Evolutionary conservation across 2,329 filamentous ascomycete genomes (phyloP).

Genomic region (Colletotrichum scovillei): DNA sequence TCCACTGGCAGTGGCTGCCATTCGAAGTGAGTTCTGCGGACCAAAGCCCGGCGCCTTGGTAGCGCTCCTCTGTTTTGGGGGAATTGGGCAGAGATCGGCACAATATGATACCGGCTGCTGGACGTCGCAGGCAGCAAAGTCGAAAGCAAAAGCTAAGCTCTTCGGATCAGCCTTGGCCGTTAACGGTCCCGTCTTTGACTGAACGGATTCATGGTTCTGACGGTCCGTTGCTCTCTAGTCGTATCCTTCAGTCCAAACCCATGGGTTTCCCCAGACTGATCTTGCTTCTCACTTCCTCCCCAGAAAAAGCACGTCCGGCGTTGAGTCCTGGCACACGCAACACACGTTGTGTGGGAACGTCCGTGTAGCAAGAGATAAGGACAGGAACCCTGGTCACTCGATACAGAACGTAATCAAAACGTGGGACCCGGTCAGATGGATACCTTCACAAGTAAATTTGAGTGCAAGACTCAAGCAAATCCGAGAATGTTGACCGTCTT

Average conservation of each 20-base stretch:
- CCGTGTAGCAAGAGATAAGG: not conserved
- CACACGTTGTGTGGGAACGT: not conserved
- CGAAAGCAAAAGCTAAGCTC: not conserved
- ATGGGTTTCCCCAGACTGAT: not conserved
- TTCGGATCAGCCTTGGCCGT: not conserved
- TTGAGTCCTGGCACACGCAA: not conserved
- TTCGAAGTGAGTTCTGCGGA: not conserved
- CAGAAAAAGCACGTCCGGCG: slow-evolving; percentile 1
- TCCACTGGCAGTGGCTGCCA: not conserved
- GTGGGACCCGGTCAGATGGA: slow-evolving; percentile 6
- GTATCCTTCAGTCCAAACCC: not conserved
- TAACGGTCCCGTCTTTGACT: not conserved
- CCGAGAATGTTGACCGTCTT: not conserved
- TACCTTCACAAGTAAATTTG: slow-evolving; percentile 8
- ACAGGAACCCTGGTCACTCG: slow-evolving; percentile 1
- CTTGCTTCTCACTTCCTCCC: not conserved
- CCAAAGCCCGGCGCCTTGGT: not conserved
- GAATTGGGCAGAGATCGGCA: slow-evolving; percentile 3
- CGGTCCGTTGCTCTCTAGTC: not conserved
- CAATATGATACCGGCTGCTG: not conserved
- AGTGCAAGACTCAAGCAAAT: not conserved
- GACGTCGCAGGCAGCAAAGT: not conserved
- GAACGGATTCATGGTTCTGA: not conserved
- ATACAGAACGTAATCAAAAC: slow-evolving; percentile 13
- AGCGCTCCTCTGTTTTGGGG: not conserved